Evolutionary conservation across 148 eudicot genomes (phyloP), one percentile per base, ranked within the genome.

Genomic region (Chenopodium berlandieri): DNA sequence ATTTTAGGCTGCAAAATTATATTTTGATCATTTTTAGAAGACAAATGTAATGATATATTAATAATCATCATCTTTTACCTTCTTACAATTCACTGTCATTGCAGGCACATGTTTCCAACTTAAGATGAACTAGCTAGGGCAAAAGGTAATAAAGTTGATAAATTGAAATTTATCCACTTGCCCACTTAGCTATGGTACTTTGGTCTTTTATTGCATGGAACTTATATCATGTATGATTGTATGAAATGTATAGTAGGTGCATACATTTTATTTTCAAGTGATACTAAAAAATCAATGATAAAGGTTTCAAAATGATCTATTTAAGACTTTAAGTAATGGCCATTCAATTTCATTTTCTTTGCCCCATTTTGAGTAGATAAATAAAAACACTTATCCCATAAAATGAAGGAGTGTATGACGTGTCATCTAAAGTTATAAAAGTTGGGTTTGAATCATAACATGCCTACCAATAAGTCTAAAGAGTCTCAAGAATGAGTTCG

Each of bases 71-170:
- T 92, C 91, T 88, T 88, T 88, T 84, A 78, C 88, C 83, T 76
- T 85, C 80, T 82, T 78, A 31, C 47, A 14, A 71, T 78, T 75
- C 76, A 78, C 88, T 88, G 90, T 48, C 87, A 80, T 87, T 83
- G 89, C 92, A 84, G 94, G 86, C 94, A 92, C 89, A 89, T 93
- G 89, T 89, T 89, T 78, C 90, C 88, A 86, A 73, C 82, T 79
- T 83, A 86, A 30, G 66, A 20, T 62, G 65, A 56, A 74, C 60
- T 74, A 47, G 44, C 44, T 40, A 40, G 44, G 65, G 31, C 34
- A 73, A 80, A 73, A 37, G 37, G 25, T 3, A 7, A 7, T 12
- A 34, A 9, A 30, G 34, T 65, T 56, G 27, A 34, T 75, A 20
- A 56, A 50, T 30, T 50, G 7, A 50, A 48, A 22, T 67, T 34